A percentile compares a stretch with the other conserved stretches of the same genome.
Evolutionary conservation across 306 rosid species (phyloP).

Genomic region (Begonia peltatifolia): DNA sequence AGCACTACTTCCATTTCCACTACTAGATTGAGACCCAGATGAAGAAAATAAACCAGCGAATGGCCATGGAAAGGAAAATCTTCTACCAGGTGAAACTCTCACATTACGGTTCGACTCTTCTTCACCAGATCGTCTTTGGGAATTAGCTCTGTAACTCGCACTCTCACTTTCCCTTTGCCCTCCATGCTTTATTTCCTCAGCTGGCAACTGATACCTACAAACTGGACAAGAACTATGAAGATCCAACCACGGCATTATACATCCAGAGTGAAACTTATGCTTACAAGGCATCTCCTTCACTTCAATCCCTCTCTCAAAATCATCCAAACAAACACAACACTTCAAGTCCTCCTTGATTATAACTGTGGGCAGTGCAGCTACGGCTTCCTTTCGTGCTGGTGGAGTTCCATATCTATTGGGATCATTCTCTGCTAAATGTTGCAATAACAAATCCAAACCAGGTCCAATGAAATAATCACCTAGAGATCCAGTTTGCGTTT

Average conservation of each 20-base stretch:
- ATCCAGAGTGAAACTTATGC: conserved; percentile 55
- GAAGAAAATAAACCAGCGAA: conserved; percentile 52
- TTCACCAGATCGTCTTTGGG: conserved; percentile 15
- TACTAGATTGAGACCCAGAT: conserved; percentile 20
- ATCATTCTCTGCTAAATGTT: conserved; percentile 78
- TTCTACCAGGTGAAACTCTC: conserved; percentile 33
- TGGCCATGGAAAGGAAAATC: conserved; percentile 73
- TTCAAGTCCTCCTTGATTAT: conserved; percentile 29
- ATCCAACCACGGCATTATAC: conserved; percentile 76
- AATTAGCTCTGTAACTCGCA: conserved; percentile 17
- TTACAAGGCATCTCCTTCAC: conserved; percentile 81
- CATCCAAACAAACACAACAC: conserved; percentile 75
- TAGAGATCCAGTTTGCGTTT: conserved; percentile 36
- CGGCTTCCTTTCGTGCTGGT: conserved; percentile 59
- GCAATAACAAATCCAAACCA: conserved; percentile 57
- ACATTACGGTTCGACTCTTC: conserved; percentile 22
- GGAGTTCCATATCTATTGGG: conserved; percentile 74
- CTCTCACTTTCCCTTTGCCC: conserved; percentile 16
- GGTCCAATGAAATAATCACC: conserved; percentile 72
- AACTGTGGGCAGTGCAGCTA: conserved; percentile 51
- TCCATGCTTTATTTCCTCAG: conserved; percentile 33
- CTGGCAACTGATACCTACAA: conserved; percentile 57
- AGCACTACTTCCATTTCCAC: conserved; percentile 17
- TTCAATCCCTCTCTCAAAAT: conserved; percentile 45
- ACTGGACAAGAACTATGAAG: conserved; percentile 83